Evolutionary conservation across 2,329 filamentous ascomycete genomes (phyloP).

Genomic region (Aschersonia sp.): DNA sequence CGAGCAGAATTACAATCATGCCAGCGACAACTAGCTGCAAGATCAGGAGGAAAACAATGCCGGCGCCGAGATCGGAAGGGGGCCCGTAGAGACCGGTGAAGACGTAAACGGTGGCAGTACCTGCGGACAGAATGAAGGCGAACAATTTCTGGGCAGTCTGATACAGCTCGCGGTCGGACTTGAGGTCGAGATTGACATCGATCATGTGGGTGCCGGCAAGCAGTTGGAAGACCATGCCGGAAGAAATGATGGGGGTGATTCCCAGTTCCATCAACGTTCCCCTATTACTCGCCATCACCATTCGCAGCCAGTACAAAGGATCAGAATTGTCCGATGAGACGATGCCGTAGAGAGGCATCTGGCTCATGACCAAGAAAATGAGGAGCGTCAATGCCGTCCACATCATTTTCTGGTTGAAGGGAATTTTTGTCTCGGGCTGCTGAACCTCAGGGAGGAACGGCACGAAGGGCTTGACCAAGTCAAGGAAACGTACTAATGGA

Average conservation of each 20-base stretch:
- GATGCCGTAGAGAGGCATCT: constrained; percentile 98
- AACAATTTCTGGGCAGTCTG: constrained; percentile 99
- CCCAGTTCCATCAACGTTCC: constrained; percentile 93
- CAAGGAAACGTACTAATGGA: constrained; percentile 82
- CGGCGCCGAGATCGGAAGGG: constrained; percentile 89
- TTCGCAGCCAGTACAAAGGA: constrained; percentile 97
- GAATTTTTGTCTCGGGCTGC: constrained; percentile 94
- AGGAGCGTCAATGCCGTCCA: constrained; percentile 88
- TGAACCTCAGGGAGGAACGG: constrained; percentile 99
- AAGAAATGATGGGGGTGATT: constrained; percentile 98
- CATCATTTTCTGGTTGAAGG: constrained; percentile 98
- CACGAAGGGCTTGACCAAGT: constrained; percentile 98
- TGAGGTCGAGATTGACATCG: constrained; percentile 99
- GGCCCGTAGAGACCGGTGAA: constrained; percentile 96
- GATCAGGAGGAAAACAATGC: constrained; percentile 95
- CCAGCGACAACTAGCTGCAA: constrained; percentile 96
- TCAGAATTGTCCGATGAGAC: constrained; percentile 98
- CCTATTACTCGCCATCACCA: constrained; percentile 99
- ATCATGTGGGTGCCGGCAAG: constrained; percentile 98
- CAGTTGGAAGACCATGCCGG: constrained; percentile 99
- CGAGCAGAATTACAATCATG: constrained; percentile 96
- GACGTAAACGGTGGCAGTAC: constrained; percentile 95
- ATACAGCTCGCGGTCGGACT: constrained; percentile 98
- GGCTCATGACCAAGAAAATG: constrained; percentile 99
- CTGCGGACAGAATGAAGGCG: constrained; percentile 93